A percentile compares a stretch with the other conserved stretches of the same genome.
Evolutionary conservation across 139 green algal species (phyloP).

Genomic region (Closterium sp.): DNA sequence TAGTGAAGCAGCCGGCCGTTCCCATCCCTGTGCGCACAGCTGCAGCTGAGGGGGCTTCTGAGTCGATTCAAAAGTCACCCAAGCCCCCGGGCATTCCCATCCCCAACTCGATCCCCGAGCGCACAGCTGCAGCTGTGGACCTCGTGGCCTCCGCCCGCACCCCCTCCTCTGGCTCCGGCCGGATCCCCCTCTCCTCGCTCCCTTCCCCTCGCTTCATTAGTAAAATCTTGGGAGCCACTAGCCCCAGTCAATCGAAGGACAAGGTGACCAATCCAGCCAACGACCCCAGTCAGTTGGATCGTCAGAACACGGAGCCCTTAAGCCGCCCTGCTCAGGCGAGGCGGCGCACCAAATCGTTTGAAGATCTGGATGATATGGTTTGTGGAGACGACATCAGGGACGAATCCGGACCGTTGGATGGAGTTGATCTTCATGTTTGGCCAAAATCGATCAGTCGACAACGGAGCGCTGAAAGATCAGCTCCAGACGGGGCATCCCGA

Average conservation of each 20-base stretch:
- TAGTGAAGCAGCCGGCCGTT: background rate
- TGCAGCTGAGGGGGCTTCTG: background rate
- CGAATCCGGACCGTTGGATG: background rate
- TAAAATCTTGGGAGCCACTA: background rate
- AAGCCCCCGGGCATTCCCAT: background rate
- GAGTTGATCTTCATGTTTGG: background rate
- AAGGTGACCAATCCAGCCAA: background rate
- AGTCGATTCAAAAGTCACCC: no score
- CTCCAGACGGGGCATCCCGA: background rate
- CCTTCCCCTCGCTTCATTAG: background rate
- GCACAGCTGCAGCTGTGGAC: background rate
- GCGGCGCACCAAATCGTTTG: background rate
- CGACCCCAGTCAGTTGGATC: background rate
- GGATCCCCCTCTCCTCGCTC: background rate
- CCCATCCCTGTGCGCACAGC: background rate
- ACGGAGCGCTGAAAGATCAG: background rate
- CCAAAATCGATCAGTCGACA: background rate
- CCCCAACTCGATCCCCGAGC: background rate
- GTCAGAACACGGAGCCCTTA: no score
- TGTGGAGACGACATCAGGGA: background rate
- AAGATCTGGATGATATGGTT: background rate
- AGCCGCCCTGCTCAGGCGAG: background rate
- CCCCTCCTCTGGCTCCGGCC: background rate
- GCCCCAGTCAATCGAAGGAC: background rate
- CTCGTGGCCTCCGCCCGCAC: background rate